These are phyloP conservation scores for Microsporum audouinii DNA, from an alignment of 2,329 filamentous ascomycete genomes.

Conservation along the genomic window DNA sequence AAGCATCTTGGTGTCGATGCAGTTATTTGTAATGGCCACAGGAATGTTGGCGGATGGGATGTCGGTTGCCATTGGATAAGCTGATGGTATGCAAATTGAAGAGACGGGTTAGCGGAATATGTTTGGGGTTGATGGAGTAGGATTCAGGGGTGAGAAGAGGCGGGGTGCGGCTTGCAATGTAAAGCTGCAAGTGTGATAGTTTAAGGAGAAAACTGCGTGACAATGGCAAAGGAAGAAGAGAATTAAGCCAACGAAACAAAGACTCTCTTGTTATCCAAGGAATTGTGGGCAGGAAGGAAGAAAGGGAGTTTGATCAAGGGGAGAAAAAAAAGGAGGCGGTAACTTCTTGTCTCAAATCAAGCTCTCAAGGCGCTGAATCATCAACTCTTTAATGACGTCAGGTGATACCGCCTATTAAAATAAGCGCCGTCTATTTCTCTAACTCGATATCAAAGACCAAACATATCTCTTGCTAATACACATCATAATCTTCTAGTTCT, in stretches of 20 bases:
- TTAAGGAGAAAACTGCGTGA: not conserved
- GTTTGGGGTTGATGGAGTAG: not conserved
- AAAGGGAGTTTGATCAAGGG: not conserved
- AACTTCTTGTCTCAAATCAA: not conserved
- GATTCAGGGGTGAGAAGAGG: not conserved
- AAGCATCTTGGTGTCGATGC: conserved; percentile 1
- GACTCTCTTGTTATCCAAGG: not conserved
- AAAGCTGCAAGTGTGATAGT: not conserved
- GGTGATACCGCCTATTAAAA: not conserved
- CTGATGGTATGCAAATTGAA: not conserved
- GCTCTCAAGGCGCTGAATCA: not conserved
- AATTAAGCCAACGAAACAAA: not conserved
- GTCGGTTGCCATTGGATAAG: not conserved
- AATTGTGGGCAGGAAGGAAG: not conserved
- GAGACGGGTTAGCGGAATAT: not conserved
- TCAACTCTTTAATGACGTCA: not conserved
- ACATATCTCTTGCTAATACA: not conserved
- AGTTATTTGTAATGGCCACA: not conserved
- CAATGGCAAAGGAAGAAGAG: not conserved
- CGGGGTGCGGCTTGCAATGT: not conserved
- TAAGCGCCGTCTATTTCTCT: not conserved
- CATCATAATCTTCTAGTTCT: not conserved
- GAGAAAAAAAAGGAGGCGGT: not conserved
- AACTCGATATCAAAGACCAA: not conserved
- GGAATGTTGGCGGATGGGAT: not conserved